These are phyloP conservation scores for Syzygium oleosum DNA, from an alignment of 345 rosid species.

Conservation along the genomic window DNA sequence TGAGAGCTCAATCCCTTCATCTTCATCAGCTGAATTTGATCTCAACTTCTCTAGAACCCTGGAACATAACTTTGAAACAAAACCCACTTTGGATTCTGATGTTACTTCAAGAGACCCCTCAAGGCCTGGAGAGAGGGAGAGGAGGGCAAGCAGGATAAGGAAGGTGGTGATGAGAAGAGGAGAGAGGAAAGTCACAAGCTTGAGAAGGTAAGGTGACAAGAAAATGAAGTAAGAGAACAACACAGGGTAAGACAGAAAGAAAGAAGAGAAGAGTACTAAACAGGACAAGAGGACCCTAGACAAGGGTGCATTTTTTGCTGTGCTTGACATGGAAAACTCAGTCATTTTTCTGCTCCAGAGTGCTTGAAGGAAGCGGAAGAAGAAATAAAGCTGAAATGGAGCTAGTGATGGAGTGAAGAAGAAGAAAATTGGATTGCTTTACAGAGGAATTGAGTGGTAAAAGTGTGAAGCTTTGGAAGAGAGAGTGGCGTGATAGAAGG, in stretches of 20 bases:
- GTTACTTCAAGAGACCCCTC: background rate
- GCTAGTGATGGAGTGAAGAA: background rate
- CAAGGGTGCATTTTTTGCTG: background rate
- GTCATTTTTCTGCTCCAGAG: background rate
- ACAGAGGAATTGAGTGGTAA: background rate
- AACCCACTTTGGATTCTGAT: constrained; percentile 30
- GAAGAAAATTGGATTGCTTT: background rate
- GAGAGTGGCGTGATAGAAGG: constrained; percentile 57
- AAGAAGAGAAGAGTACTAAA: background rate
- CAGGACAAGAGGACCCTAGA: background rate
- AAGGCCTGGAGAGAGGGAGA: constrained; percentile 35
- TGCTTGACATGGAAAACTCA: background rate
- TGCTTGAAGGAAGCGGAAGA: background rate
- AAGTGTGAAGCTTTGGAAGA: background rate
- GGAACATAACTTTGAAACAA: constrained; percentile 15
- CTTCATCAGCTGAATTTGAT: constrained; percentile 23
- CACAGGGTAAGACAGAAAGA: constrained; percentile 19
- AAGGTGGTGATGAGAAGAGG: constrained; percentile 80
- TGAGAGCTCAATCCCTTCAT: constrained; percentile 12
- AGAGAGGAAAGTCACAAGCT: constrained; percentile 67
- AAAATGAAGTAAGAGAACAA: constrained; percentile 13
- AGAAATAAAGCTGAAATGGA: background rate
- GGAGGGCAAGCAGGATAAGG: constrained; percentile 54
- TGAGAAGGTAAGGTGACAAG: constrained; percentile 67
- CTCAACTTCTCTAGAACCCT: constrained; percentile 26